Conservation (phyloP, 164 flowering plant species). For the Brasenia schreberi region DNA sequence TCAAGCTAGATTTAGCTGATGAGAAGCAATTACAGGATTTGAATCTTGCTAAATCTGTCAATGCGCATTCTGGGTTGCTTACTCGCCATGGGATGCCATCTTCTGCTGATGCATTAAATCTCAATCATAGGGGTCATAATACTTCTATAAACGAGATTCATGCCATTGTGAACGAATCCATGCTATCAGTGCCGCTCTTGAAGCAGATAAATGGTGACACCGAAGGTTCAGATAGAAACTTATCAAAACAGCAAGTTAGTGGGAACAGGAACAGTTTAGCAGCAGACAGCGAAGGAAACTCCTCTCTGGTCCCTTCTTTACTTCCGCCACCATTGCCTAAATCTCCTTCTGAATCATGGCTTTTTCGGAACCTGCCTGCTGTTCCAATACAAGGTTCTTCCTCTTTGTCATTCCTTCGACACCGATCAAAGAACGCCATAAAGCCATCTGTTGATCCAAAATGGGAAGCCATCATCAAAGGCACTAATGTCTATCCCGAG, state of each 20-base stretch:
- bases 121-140: background rate
- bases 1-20: background rate
- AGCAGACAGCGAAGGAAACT: background rate
- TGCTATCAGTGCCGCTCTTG: background rate
- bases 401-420: conserved; percentile 9
- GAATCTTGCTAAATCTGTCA: background rate
- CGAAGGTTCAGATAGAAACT: background rate
- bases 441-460: conserved; percentile 24
- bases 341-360: conserved; percentile 97
- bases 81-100: background rate
- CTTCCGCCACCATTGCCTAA: conserved; percentile 72
- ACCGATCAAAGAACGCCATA: conserved; percentile 14
- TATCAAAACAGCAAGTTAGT: background rate
- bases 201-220: background rate
- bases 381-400: conserved; percentile 24
- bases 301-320: conserved; percentile 7
- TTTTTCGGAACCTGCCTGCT: conserved; percentile 57
- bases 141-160: background rate
- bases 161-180: background rate
- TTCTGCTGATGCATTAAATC: background rate
- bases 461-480: conserved; percentile 92
- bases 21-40: background rate
- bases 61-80: background rate
- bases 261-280: background rate
- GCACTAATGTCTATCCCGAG: conserved; percentile 34